Evolutionary conservation across 1,284 basidiomycete genomes (phyloP), one percentile per base, ranked within the genome.

Genomic region (Malassezia sp.): DNA sequence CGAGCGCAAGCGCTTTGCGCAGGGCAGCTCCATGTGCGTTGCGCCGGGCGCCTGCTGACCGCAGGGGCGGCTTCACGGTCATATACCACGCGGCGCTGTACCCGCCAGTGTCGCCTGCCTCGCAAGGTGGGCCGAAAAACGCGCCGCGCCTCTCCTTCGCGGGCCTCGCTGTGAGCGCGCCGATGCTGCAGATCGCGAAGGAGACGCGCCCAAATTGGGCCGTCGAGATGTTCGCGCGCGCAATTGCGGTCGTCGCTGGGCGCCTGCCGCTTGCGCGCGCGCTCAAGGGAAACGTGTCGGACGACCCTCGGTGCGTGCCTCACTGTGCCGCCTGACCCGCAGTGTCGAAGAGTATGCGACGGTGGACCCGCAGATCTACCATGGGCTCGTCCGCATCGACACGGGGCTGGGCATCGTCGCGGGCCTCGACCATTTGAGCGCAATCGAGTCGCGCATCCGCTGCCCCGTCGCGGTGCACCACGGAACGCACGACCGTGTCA

Each of bases 221-320:
- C 4, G 52, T 73, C 17, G 73, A 75, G 49, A 48, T 55, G 22
- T 47, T 74, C 29, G 75, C 67, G 8, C 52, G 71, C 32, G 51
- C 63, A 1, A 52, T 76, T 21, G 54, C 63, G 28, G 69, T 60
- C 49, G 61, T 76, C 30, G 73, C 72, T 4, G 48, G 48, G 5
- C 63, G 71, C 2, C 57, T 76, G 3, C 74, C 75, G 4, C 50
- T 76, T 14, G 72, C 72, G 4, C 61, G 67, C 24, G 72, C 72
- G 28, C 73, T 76, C 46, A 59, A 54, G 62, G 74, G 75, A 31
- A 75, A 75, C 32, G 73, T 75, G 14, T 74, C 72, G n/a, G 73
- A 75, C 54, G 75, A 77, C 66, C 74, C 74, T 0, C 35, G 31
- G 40, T 45, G 33, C 29, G 44, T 45, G 9, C 12, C 6, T 17